Percentiles rank a stretch among this genome's conserved stretches.
phyloP scores from a whole-genome alignment of 805 yeast species.

The Ogataea methanolica region DNA sequence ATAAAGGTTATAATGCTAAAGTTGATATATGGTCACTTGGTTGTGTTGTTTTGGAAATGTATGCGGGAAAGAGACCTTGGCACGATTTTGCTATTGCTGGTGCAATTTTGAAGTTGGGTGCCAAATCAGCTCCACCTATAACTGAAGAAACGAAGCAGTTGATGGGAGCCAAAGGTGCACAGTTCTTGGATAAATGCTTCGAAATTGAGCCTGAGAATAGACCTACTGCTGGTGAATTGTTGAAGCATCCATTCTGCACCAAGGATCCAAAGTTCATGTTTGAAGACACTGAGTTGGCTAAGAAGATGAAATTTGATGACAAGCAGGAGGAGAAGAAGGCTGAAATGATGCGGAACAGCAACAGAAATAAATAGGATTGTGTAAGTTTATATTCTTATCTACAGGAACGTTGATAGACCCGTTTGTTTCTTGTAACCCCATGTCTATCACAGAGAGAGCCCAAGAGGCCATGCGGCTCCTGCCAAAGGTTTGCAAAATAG shows the following conservation, averaged over 20 bases:
- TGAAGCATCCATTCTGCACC: conserved; percentile 41
- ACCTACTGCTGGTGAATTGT: conserved; percentile 76
- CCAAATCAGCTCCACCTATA: conserved; percentile 90
- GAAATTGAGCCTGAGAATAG: conserved; percentile 72
- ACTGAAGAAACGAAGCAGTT: conserved; percentile 76
- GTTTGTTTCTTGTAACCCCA: too few relatives aligned
- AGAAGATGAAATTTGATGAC: conserved; percentile 25
- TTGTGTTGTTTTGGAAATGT: conserved; percentile 96
- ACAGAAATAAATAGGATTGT: not conserved
- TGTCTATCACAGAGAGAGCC: too few relatives aligned
- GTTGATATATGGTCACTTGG: conserved; percentile 98
- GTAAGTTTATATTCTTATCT: too few relatives aligned
- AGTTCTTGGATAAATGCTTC: conserved; percentile 75
- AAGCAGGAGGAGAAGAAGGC: conserved; percentile 23
- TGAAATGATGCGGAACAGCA: conserved; percentile 22
- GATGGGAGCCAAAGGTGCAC: conserved; percentile 61
- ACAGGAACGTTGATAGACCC: too few relatives aligned
- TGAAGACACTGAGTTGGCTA: conserved; percentile 27
- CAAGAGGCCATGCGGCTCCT: too few relatives aligned
- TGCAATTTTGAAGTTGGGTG: conserved; percentile 86
- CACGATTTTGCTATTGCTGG: conserved; percentile 91
- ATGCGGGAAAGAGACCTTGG: conserved; percentile 98
- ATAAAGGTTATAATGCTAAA: conserved; percentile 94
- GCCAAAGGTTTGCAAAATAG: too few relatives aligned
- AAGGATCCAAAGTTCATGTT: conserved; percentile 24